A percentile compares a stretch with the other conserved stretches of the same genome.
Conservation (phyloP, 768 basidiomycete species). For the Kwoniella botswanensis region DNA sequence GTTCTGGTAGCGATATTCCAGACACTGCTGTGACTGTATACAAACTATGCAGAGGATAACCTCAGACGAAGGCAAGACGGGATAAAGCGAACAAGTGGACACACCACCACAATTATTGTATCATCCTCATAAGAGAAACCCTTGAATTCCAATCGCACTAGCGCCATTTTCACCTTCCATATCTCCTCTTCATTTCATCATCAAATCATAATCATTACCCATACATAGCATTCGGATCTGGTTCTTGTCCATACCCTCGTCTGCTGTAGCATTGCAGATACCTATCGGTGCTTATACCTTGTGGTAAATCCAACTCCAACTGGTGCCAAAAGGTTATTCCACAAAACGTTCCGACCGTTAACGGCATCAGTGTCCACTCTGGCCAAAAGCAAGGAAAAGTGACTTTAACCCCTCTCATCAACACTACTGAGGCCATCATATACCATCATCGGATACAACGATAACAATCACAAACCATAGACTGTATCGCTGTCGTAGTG, state of each 20-base stretch:
- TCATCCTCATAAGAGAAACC: background rate
- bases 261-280: background rate
- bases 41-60: no score
- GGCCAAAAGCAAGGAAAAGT: background rate
- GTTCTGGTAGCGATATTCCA: background rate
- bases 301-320: background rate
- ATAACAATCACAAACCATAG: no score
- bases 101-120: background rate
- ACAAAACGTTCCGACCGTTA: constrained; percentile 12
- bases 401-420: background rate
- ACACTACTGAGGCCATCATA: background rate
- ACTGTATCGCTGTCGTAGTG: no score
- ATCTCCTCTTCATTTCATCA: constrained; percentile 1
- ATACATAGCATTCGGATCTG: background rate
- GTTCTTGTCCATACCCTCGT: background rate
- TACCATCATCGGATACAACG: background rate
- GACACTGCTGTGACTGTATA: background rate
- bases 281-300: background rate
- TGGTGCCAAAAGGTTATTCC: constrained; percentile 9
- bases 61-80: no score
- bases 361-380: constrained; percentile 12
- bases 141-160: constrained; percentile 11
- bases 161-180: constrained; percentile 1
- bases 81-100: background rate
- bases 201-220: background rate